Base-by-base conservation (phyloP, 1,139 yeast species). In the Candida smagusa region DNA sequence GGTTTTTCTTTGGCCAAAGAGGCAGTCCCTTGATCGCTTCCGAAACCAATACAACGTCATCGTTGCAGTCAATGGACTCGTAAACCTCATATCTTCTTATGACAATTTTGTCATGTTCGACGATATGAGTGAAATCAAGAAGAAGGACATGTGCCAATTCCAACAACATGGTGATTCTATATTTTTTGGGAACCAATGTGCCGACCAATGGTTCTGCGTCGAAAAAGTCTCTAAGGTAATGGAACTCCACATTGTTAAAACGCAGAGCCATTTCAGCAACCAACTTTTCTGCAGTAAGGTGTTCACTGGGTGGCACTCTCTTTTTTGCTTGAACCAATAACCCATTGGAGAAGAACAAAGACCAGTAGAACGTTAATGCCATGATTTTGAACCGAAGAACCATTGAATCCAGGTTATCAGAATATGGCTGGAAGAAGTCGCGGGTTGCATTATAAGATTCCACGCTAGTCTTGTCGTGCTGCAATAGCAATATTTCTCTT, bases 331-430 rank as follows among this genome's bases (percentile, higher is more conserved):
- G 38, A 3, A 40, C 32, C 25, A 31, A 31, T 3, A 33, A 31
- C 1, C 53, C 52, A 28, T 37, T 33, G 6, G 49, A 38, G 33
- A 49, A 49, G 30, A 48, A 47, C 9, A 58, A 39, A 1, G 61
- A 45, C 41, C 60, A 46, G 34, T 52, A 51, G 46, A 54, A 63
- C 0, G 56, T 47, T 11, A 54, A 39, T 13, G 42, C 28, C 1
- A 55, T 29, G 16, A 62, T 51, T 33, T 53, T 56, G 34, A 49
- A 55, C 12, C 74, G 51, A 6, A 61, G 42, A 8, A 30, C 31
- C 61, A 64, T 60, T 2, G 68, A 61, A 30, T 54, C 56, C 39
- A 49, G 32, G 37, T 57, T 61, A 39, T 62, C 67, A 32, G 46
- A 43, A 34, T 30, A 48, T 6, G 40, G 40, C 9, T 34, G 37